Base-by-base conservation (phyloP, 257 asterid genomes). In the Cordia subcordata region DNA sequence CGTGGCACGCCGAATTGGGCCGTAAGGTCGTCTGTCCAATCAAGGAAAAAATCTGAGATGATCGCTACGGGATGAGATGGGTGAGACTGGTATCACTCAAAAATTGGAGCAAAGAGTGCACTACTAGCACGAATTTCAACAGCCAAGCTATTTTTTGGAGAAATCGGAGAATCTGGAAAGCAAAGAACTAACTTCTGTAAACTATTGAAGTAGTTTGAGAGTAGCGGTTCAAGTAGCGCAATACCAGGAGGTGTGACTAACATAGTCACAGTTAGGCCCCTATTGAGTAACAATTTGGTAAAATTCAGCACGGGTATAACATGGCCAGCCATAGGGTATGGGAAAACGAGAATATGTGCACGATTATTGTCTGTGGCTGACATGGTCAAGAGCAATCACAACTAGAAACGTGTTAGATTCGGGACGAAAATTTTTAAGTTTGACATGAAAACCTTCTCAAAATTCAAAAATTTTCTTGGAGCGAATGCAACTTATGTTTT, bases 241-340 rank as follows among this genome's bases (percentile, higher is more conserved):
- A 65, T 51, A 13, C 38, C 21, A 0, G 53, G 17, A n/a, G 80
- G 80, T 35, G 67, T 61, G 58, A 69, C 53, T 4, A 75, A 47
- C 1, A 75, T 13, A 15, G 76, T 75, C 45, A 75, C 15, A 18
- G 33, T 53, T 40, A 75, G 22, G 67, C 61, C 10, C 0, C 46
- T 62, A 22, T 15, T 44, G 44, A 70, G 62, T 54, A 75, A 68
- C n/a, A 38, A 21, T 37, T 66, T 59, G 42, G 70, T 64, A 8
- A 75, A 54, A 17, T 75, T 76, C 18, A 69, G 66, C 51, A 65
- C 56, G 11, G 76, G 80, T n/a, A 75, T 42, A 13, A 65, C 42
- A 57, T 70, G 80, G 19, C 80, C 80, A 0, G 72, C 38, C 0
- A 65, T 13, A 3, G 76, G 80, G 16, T 40, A 70, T 0, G 80